phyloP scores from a whole-genome alignment of 2,329 filamentous ascomycete species.

The Xylariales sp. region DNA sequence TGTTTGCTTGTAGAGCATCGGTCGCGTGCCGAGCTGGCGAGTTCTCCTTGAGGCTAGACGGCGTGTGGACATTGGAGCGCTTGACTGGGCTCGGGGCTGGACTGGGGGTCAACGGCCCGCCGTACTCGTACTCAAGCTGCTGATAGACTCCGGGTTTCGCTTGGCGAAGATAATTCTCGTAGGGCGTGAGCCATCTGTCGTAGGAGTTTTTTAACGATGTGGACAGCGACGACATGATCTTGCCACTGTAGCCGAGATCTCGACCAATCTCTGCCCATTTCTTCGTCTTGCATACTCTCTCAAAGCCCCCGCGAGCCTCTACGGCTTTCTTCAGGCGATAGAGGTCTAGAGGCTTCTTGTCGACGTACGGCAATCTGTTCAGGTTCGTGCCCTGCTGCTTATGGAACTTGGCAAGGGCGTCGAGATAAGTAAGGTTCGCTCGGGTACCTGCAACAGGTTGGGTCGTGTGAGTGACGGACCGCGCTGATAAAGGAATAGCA shows the following conservation, averaged over 20 bases:
- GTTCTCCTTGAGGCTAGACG: slow-evolving; percentile 53
- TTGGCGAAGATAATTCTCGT: slow-evolving; percentile 87
- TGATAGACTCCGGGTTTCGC: slow-evolving; percentile 97
- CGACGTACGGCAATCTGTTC: slow-evolving; percentile 90
- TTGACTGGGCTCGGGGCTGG: slow-evolving; percentile 67
- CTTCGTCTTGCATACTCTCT: slow-evolving; percentile 93
- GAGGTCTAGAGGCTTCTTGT: slow-evolving; percentile 93
- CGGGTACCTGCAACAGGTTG: slow-evolving; percentile 64
- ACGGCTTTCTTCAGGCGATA: slow-evolving; percentile 97
- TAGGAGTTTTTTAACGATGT: slow-evolving; percentile 98
- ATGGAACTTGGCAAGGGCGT: slow-evolving; percentile 93
- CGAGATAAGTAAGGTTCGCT: slow-evolving; percentile 92
- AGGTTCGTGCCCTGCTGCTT: slow-evolving; percentile 93
- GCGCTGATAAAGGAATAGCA: too few relatives aligned
- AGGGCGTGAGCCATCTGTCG: slow-evolving; percentile 93
- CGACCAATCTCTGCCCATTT: slow-evolving; percentile 99
- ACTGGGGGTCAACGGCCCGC: slow-evolving; percentile 81
- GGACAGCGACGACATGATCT: slow-evolving; percentile 98
- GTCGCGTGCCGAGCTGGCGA: slow-evolving; percentile 62
- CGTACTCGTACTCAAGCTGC: slow-evolving; percentile 88
- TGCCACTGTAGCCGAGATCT: slow-evolving; percentile 95
- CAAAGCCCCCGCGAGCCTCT: slow-evolving; percentile 89
- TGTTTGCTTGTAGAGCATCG: slow-evolving; percentile 45
- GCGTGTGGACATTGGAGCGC: slow-evolving; percentile 55
- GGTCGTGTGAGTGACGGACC: slow-evolving; percentile 16